A percentile compares a stretch with the other conserved stretches of the same genome.
phyloP scores from a whole-genome alignment of 1,284 basidiomycete species.

The Apiotrichum porosum region DNA sequence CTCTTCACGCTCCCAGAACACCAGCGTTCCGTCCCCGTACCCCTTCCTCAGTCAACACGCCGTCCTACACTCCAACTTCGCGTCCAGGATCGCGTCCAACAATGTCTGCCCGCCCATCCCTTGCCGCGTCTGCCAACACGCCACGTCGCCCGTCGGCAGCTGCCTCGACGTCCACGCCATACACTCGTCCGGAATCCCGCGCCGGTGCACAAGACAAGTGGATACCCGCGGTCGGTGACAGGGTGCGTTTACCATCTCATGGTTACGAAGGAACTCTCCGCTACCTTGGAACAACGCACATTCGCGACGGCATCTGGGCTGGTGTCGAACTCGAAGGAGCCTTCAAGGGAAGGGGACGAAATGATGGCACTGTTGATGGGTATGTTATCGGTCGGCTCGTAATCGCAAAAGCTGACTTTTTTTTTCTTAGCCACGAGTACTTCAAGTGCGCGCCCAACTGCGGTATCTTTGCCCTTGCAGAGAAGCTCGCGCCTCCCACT shows the following conservation, averaged over 20 bases:
- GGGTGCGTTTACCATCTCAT: slow-evolving; percentile 74
- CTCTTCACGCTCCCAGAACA: slow-evolving; percentile 27
- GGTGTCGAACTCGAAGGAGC: slow-evolving; percentile 83
- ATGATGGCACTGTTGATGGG: slow-evolving; percentile 85
- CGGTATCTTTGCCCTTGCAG: slow-evolving; percentile 81
- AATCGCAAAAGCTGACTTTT: slow-evolving; percentile 1
- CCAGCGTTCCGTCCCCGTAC: slow-evolving; percentile 27
- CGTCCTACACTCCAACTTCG: slow-evolving; percentile 28
- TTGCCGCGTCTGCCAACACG: slow-evolving; percentile 24
- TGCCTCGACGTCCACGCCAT: slow-evolving; percentile 32
- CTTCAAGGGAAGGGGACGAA: slow-evolving; percentile 90
- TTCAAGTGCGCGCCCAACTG: slow-evolving; percentile 79
- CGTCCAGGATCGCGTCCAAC: slow-evolving; percentile 29
- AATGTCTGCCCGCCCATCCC: slow-evolving; percentile 25
- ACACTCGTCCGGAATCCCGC: slow-evolving; percentile 37
- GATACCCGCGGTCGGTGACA: slow-evolving; percentile 59
- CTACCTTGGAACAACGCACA: slow-evolving; percentile 76
- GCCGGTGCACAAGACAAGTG: slow-evolving; percentile 27
- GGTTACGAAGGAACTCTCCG: slow-evolving; percentile 70
- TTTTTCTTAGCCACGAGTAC: slow-evolving; percentile 63
- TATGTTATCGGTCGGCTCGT: slow-evolving; percentile 53
- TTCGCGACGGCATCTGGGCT: slow-evolving; percentile 81
- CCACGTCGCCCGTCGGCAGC: slow-evolving; percentile 37
- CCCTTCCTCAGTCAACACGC: slow-evolving; percentile 22
- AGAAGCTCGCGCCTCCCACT: slow-evolving; percentile 73